phyloP scores from a whole-genome alignment of 164 flowering plant genomes.

The Tinospora cordifolia region DNA sequence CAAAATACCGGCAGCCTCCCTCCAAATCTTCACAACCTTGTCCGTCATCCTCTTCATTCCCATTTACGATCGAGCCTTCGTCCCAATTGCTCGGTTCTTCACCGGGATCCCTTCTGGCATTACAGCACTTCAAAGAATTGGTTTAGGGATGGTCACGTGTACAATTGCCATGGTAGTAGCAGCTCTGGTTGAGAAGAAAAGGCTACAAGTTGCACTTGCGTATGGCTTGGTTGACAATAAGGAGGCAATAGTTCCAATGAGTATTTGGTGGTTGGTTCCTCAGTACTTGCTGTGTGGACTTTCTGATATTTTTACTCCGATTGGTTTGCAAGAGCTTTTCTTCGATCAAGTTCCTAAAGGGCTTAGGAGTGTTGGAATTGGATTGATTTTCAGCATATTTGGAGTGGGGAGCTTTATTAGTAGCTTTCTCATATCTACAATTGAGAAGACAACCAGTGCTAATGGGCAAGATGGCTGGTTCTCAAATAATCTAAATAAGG shows the following conservation, averaged over 20 bases:
- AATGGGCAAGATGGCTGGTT: constrained; percentile 17
- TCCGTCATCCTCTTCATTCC: constrained; percentile 9
- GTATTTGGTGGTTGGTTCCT: constrained; percentile 23
- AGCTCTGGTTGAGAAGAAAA: constrained; percentile 14
- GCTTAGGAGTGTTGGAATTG: constrained; percentile 19
- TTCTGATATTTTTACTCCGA: constrained; percentile 18
- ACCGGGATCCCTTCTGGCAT: constrained; percentile 13
- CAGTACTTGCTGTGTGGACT: constrained; percentile 19
- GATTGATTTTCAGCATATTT: constrained; percentile 20
- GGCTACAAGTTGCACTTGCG: constrained; percentile 17
- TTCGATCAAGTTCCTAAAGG: constrained; percentile 22
- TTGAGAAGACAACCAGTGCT: constrained; percentile 14
- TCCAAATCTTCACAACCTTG: constrained; percentile 9
- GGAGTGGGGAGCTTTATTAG: constrained; percentile 24
- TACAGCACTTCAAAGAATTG: constrained; percentile 14
- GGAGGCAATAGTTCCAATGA: constrained; percentile 21
- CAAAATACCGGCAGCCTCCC: constrained; percentile 12
- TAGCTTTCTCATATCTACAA: constrained; percentile 16
- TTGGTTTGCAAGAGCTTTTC: constrained; percentile 27
- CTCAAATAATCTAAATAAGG: constrained; percentile 17
- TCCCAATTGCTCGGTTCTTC: constrained; percentile 3
- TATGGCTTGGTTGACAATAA: constrained; percentile 19
- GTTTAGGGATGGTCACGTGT: constrained; percentile 8
- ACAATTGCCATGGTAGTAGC: constrained; percentile 12
- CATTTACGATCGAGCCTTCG: constrained; percentile 3